Percentiles rank a stretch among this genome's conserved stretches.
Evolutionary conservation across 1,139 yeast genomes (phyloP).

Genomic region (Yamadazyma aaseri): DNA sequence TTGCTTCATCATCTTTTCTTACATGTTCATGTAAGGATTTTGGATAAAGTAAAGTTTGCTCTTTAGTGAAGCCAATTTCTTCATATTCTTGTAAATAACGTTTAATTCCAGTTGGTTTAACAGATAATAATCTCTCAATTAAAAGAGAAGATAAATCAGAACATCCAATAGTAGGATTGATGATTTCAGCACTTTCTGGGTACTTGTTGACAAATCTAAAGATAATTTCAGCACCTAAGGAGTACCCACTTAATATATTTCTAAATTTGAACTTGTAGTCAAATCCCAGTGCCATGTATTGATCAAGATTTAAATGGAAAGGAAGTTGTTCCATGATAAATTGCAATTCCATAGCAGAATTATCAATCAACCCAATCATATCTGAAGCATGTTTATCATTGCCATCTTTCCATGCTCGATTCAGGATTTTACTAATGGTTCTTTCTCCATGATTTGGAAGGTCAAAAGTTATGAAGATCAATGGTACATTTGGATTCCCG

Average conservation of each 20-base stretch:
- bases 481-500: constrained; percentile 20
- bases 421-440: constrained; percentile 30
- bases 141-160: constrained; percentile 44
- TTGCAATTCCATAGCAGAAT: constrained; percentile 49
- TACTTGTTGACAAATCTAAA: constrained; percentile 45
- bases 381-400: constrained; percentile 54
- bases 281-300: constrained; percentile 20
- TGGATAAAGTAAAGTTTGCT: constrained; percentile 31
- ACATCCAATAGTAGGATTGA: constrained; percentile 50
- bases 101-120: constrained; percentile 16
- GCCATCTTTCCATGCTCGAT: constrained; percentile 46
- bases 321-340: constrained; percentile 51
- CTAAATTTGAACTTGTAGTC: constrained; percentile 21
- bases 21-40: constrained; percentile 36
- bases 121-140: constrained; percentile 35
- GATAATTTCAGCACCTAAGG: constrained; percentile 61
- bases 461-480: constrained; percentile 57
- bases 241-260: constrained; percentile 51
- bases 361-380: constrained; percentile 52
- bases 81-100: constrained; percentile 21
- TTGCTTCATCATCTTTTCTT: constrained; percentile 26
- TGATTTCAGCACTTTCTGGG: constrained; percentile 37
- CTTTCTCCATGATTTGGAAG: constrained; percentile 62
- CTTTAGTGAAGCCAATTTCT: constrained; percentile 32
- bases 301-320: constrained; percentile 36